A percentile compares a stretch with the other conserved stretches of the same genome.
These are phyloP conservation scores for Skeletonema menzelii DNA, from an alignment of 108 stramenopile genomes.

Conservation along the genomic window DNA sequence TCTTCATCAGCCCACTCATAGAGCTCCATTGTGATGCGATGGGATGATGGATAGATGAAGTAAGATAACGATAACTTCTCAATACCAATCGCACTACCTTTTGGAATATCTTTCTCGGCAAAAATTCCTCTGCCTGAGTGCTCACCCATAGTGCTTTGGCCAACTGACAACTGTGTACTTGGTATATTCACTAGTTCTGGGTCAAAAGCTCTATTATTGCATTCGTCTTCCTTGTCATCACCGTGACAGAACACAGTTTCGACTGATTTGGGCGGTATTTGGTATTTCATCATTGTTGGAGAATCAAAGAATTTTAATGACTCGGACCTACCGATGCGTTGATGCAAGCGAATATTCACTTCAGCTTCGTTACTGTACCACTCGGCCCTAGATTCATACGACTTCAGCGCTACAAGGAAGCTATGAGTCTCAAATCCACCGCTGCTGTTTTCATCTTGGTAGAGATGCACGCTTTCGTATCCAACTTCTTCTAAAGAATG, in stretches of 20 bases:
- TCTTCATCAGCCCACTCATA: not conserved
- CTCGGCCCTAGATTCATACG: constrained; percentile 12
- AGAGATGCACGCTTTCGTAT: constrained; percentile 49
- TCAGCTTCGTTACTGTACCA: constrained; percentile 51
- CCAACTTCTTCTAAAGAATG: constrained; percentile 37
- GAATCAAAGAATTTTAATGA: not conserved
- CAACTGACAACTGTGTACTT: constrained; percentile 20
- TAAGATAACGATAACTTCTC: constrained; percentile 33
- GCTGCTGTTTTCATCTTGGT: constrained; percentile 39
- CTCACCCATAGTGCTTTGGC: constrained; percentile 28
- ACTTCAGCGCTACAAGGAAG: constrained; percentile 44
- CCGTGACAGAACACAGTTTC: not conserved
- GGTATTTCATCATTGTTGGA: not conserved
- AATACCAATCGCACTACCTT: constrained; percentile 8
- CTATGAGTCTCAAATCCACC: constrained; percentile 40
- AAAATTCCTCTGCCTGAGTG: constrained; percentile 47
- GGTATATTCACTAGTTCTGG: constrained; percentile 36
- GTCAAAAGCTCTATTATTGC: constrained; percentile 2
- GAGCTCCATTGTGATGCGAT: not conserved
- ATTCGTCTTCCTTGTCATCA: not conserved
- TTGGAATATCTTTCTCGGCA: constrained; percentile 23
- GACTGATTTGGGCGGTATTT: not conserved
- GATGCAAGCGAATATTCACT: constrained; percentile 33
- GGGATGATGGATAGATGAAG: constrained; percentile 23
- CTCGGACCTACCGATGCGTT: not conserved